Evolutionary conservation across 805 yeast species (phyloP).

Genomic region (Schwanniomyces yamadae): DNA sequence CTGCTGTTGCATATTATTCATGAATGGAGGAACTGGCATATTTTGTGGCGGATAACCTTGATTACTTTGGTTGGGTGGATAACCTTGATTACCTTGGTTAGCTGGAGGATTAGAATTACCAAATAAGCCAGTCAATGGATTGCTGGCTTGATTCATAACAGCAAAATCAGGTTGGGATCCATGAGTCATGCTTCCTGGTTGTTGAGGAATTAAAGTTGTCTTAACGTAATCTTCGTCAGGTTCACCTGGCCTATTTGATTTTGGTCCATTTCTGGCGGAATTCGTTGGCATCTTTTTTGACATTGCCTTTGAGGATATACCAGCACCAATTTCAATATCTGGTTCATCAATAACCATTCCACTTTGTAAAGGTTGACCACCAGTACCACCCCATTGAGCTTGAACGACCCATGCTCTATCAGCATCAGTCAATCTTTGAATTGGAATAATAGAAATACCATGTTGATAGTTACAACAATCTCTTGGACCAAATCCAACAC

Average conservation of each 20-base stretch:
- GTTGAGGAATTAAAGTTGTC: slow-evolving; percentile 28
- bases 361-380: slow-evolving; percentile 74
- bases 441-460: slow-evolving; percentile 85
- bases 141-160: slow-evolving; percentile 33
- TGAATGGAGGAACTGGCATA: slow-evolving; percentile 14
- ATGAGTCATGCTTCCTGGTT: slow-evolving; percentile 23
- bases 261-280: slow-evolving; percentile 80
- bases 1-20: slow-evolving; percentile 18
- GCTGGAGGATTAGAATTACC: slow-evolving; percentile 18
- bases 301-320: slow-evolving; percentile 88
- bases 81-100: slow-evolving; percentile 11
- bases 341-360: slow-evolving; percentile 94
- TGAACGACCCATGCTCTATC: slow-evolving; percentile 84
- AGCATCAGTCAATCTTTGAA: slow-evolving; percentile 88
- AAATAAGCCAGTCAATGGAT: slow-evolving; percentile 52
- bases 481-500: slow-evolving; percentile 98
- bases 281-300: slow-evolving; percentile 92
- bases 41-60: slow-evolving; percentile 7
- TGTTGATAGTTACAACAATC: slow-evolving; percentile 95
- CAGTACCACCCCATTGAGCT: slow-evolving; percentile 98
- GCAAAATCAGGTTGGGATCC: slow-evolving; percentile 39
- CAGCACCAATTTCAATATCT: slow-evolving; percentile 94
- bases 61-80: slow-evolving; percentile 6
- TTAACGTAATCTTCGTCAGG: slow-evolving; percentile 43
- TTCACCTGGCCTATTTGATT: slow-evolving; percentile 67